Evolutionary conservation across 345 rosid genomes (phyloP).

Genomic region (Eucalyptus globulus): DNA sequence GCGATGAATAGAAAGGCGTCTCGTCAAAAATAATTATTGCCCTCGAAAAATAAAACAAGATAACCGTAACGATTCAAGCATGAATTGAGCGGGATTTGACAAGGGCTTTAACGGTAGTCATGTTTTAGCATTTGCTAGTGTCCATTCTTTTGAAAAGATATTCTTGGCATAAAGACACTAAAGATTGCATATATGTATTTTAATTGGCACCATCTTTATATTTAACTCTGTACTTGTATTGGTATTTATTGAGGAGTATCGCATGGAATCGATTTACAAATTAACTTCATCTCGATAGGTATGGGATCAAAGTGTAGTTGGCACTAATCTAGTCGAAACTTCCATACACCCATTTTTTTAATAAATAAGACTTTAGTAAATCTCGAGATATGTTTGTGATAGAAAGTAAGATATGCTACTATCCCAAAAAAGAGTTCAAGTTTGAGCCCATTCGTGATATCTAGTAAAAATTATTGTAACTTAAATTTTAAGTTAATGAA

Average conservation of each 20-base stretch:
- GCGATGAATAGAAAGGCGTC: too few relatives aligned
- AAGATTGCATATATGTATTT: not conserved
- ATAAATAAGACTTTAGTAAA: too few relatives aligned
- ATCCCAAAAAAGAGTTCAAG: not conserved
- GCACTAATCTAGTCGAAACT: not conserved
- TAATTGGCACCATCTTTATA: too few relatives aligned
- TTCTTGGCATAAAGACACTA: too few relatives aligned
- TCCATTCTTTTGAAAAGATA: too few relatives aligned
- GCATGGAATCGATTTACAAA: not conserved
- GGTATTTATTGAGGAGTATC: not conserved
- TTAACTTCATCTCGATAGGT: too few relatives aligned
- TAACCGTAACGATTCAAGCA: fast-evolving
- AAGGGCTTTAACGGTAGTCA: fast-evolving
- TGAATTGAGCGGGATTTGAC: too few relatives aligned
- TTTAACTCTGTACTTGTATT: fast-evolving
- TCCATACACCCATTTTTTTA: too few relatives aligned
- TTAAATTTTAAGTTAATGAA: too few relatives aligned
- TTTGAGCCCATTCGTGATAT: not conserved
- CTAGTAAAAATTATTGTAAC: not conserved
- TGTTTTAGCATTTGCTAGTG: not conserved
- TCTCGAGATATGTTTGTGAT: not conserved
- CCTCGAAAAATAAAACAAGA: too few relatives aligned
- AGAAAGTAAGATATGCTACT: not conserved
- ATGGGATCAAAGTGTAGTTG: not conserved
- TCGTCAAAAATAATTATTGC: too few relatives aligned